These are phyloP conservation scores for Ceratocystis diversiconidia DNA, from an alignment of 2,329 filamentous ascomycete species.

Conservation along the genomic window DNA sequence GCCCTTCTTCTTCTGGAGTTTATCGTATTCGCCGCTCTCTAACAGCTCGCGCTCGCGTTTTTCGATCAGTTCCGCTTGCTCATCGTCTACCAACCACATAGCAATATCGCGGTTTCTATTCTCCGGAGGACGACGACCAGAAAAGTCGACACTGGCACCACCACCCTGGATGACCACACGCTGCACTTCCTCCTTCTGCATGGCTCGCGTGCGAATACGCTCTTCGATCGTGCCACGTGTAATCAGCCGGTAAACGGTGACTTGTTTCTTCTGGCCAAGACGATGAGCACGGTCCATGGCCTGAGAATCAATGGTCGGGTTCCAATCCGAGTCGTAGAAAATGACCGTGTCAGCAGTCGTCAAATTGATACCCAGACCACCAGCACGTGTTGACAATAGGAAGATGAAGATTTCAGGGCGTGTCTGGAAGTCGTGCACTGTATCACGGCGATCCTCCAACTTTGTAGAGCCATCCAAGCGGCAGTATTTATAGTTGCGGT, in stretches of 20 bases:
- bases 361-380: slow-evolving; percentile 94
- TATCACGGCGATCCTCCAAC: slow-evolving; percentile 89
- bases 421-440: slow-evolving; percentile 91
- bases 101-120: slow-evolving; percentile 97
- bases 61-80: slow-evolving; percentile 88
- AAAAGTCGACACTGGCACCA: slow-evolving; percentile 88
- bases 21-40: slow-evolving; percentile 54
- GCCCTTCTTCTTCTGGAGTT: slow-evolving; percentile 47
- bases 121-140: slow-evolving; percentile 71
- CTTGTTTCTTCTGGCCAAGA: slow-evolving; percentile 87
- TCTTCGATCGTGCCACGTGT: slow-evolving; percentile 95
- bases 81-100: slow-evolving; percentile 96
- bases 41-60: slow-evolving; percentile 77
- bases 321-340: slow-evolving; percentile 99
- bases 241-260: slow-evolving; percentile 94
- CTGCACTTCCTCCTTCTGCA: slow-evolving; percentile 98
- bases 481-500: slow-evolving; percentile 98
- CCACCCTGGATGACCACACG: slow-evolving; percentile 91
- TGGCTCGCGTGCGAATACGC: slow-evolving; percentile 85
- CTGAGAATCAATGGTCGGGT: slow-evolving; percentile 95
- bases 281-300: slow-evolving; percentile 98
- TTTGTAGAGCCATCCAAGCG: slow-evolving; percentile 94
- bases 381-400: slow-evolving; percentile 84
- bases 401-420: slow-evolving; percentile 94
- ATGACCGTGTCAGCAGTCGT: slow-evolving; percentile 96